Evolutionary conservation across 176 grass and related monocot species (phyloP).

Genomic region (Lolium multiflorum): DNA sequence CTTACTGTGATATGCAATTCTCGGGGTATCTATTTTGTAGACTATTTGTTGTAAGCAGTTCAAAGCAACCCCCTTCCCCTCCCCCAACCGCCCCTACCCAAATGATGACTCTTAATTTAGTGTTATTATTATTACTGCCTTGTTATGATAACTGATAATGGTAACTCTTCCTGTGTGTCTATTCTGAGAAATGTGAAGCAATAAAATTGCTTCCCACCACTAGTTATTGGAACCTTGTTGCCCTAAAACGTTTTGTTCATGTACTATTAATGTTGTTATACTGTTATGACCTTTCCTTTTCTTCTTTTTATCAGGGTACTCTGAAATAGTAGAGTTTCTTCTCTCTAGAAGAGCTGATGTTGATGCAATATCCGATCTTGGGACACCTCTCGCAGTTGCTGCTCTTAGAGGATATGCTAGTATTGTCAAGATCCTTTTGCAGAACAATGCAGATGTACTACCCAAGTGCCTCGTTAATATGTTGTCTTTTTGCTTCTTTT

Average conservation of each 20-base stretch:
- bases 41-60: neutral
- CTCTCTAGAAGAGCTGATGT: slow-evolving; percentile 51
- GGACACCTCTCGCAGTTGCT: slow-evolving; percentile 43
- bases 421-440: slow-evolving; percentile 44
- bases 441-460: slow-evolving; percentile 22
- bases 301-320: slow-evolving; percentile 32
- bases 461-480: neutral
- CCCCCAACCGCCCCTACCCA: neutral
- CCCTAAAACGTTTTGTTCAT: neutral
- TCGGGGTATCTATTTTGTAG: neutral
- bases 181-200: neutral
- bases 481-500: neutral
- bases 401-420: slow-evolving; percentile 37
- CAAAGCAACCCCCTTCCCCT: no score
- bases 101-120: neutral
- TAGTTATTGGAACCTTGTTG: neutral
- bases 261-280: neutral
- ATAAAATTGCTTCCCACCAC: neutral
- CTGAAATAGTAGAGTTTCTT: slow-evolving; percentile 47
- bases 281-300: slow-evolving; percentile 12
- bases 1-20: neutral
- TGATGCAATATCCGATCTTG: slow-evolving; percentile 9
- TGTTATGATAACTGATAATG: neutral
- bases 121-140: neutral
- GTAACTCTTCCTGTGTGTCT: neutral